Evolutionary conservation across 495 filamentous ascomycete species (phyloP).

Genomic region (Penicillium cosmopolitanum): DNA sequence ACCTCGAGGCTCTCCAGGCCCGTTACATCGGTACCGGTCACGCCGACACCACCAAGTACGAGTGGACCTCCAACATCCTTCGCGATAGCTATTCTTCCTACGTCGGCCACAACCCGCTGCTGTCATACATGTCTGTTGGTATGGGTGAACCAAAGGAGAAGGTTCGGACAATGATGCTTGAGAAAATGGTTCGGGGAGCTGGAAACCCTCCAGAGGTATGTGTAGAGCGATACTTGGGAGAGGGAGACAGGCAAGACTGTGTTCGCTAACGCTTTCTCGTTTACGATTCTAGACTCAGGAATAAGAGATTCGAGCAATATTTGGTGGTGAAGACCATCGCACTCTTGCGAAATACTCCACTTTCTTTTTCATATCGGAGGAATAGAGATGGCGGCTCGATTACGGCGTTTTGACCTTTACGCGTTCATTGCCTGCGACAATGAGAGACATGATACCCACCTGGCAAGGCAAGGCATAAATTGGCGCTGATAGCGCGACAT

Average conservation of each 20-base stretch:
- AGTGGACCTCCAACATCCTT: constrained; percentile 92
- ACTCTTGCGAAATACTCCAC: not conserved
- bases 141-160: constrained; percentile 84
- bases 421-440: not conserved
- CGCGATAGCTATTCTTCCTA: constrained; percentile 83
- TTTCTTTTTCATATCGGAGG: not conserved
- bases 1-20: constrained; percentile 93
- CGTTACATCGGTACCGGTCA: constrained; percentile 97
- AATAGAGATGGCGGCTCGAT: not conserved
- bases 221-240: not conserved
- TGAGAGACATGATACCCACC: constrained; percentile 6
- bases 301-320: constrained; percentile 2
- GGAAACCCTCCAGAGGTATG: constrained; percentile 77
- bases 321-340: not conserved
- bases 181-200: constrained; percentile 92
- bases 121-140: constrained; percentile 88
- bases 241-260: not conserved
- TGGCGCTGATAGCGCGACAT: not conserved
- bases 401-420: not conserved
- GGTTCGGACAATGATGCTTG: constrained; percentile 75
- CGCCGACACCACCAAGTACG: constrained; percentile 94
- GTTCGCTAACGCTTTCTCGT: constrained; percentile 17
- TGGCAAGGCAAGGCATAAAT: not conserved
- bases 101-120: constrained; percentile 84
- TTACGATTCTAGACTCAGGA: constrained; percentile 29